Percentiles rank a stretch among this genome's conserved stretches.
Conservation (phyloP, 768 basidiomycete genomes). For the Leccinum arenicola region DNA sequence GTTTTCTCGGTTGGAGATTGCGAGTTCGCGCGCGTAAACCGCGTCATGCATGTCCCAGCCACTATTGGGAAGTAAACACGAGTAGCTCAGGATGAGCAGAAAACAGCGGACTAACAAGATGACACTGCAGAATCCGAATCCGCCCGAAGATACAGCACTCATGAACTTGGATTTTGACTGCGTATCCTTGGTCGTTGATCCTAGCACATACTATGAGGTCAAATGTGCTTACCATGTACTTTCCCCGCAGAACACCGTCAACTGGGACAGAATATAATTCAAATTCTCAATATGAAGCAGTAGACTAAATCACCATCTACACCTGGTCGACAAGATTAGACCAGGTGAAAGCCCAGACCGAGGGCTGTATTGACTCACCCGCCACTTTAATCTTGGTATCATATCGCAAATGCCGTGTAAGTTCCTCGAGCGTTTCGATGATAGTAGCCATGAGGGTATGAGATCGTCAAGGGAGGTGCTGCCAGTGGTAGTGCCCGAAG, state of each 20-base stretch:
- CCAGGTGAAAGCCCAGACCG: not conserved
- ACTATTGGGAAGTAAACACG: slow-evolving; percentile 34
- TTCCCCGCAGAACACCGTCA: slow-evolving; percentile 93
- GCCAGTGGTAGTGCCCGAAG: too few species aligned
- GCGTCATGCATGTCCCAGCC: slow-evolving; percentile 93
- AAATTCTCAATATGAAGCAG: slow-evolving; percentile 3
- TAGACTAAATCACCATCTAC: slow-evolving; percentile 59
- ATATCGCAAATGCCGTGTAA: slow-evolving; percentile 48
- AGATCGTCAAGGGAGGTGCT: not conserved
- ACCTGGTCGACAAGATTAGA: slow-evolving; percentile 31
- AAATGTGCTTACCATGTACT: slow-evolving; percentile 67
- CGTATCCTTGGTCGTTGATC: slow-evolving; percentile 8
- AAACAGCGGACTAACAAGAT: slow-evolving; percentile 64
- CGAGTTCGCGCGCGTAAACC: slow-evolving; percentile 80
- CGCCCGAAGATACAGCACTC: slow-evolving; percentile 70
- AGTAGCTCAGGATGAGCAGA: not conserved
- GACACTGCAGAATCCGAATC: slow-evolving; percentile 93
- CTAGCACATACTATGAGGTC: not conserved
- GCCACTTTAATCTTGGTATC: slow-evolving; percentile 93
- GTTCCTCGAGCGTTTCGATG: slow-evolving; percentile 48
- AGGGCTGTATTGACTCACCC: slow-evolving; percentile 46
- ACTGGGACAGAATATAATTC: slow-evolving; percentile 42
- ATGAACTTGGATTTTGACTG: slow-evolving; percentile 93
- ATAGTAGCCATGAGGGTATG: slow-evolving; percentile 11
- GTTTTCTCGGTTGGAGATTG: slow-evolving; percentile 88